These are phyloP conservation scores for Sclerotinia subarctica DNA, from an alignment of 2,329 filamentous ascomycete species.

Conservation along the genomic window DNA sequence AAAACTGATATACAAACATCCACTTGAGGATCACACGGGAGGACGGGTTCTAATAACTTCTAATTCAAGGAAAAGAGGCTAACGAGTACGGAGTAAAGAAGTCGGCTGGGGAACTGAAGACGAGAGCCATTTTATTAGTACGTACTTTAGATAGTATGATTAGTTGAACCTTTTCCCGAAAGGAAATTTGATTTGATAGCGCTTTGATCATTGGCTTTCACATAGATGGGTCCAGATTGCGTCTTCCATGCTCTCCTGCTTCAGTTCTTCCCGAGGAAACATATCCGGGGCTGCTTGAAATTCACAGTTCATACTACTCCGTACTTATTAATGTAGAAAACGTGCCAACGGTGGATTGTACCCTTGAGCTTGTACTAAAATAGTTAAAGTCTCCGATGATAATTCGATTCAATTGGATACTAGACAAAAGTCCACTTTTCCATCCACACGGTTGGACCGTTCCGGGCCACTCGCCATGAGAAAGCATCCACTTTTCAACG, in stretches of 20 bases:
- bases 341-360: conserved; percentile 12
- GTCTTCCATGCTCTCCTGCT: conserved; percentile 13
- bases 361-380: not conserved
- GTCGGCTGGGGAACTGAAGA: conserved; percentile 7
- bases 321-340: conserved; percentile 9
- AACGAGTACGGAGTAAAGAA: not conserved
- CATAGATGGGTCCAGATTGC: conserved; percentile 17
- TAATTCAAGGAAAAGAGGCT: not conserved
- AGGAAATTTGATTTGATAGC: conserved; percentile 8
- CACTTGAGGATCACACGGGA: not conserved
- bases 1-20: not conserved
- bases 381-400: not conserved
- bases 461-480: not conserved
- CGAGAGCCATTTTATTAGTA: not conserved
- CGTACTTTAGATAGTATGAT: not conserved
- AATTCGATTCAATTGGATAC: conserved; percentile 7
- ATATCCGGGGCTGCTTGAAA: conserved; percentile 13
- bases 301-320: not conserved
- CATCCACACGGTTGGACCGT: not conserved
- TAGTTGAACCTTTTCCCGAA: not conserved
- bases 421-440: not conserved
- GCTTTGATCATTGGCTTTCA: conserved; percentile 8
- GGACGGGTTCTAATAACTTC: not conserved
- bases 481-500: not conserved
- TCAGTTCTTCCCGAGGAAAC: not conserved